Percentiles rank a stretch among this genome's conserved stretches.
Conservation (phyloP, 768 basidiomycete species). For the Podaxis pistillaris region DNA sequence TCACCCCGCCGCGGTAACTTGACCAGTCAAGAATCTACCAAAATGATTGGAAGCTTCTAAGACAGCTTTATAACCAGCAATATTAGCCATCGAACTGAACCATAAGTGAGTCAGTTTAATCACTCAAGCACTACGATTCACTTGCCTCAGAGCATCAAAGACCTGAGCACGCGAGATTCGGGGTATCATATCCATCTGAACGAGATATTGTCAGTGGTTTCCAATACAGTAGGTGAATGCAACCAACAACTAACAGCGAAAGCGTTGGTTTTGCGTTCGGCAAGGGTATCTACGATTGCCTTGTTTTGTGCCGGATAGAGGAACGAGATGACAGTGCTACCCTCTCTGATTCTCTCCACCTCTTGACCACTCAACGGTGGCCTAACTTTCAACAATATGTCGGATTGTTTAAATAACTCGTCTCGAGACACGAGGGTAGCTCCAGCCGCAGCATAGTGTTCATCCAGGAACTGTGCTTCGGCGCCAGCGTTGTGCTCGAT, state of each 20-base stretch:
- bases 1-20: constrained; percentile 88
- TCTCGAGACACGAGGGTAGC: constrained; percentile 74
- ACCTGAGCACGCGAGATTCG: constrained; percentile 89
- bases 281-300: constrained; percentile 64
- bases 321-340: constrained; percentile 81
- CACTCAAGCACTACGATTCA: constrained; percentile 7
- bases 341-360: constrained; percentile 59
- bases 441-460: constrained; percentile 75
- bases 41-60: constrained; percentile 89
- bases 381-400: constrained; percentile 86
- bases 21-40: constrained; percentile 86
- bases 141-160: constrained; percentile 82
- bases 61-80: constrained; percentile 91
- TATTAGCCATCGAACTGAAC: constrained; percentile 87
- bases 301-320: constrained; percentile 84
- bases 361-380: constrained; percentile 69
- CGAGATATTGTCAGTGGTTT: not conserved
- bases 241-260: constrained; percentile 52
- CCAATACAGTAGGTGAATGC: not conserved
- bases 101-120: constrained; percentile 3
- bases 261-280: constrained; percentile 63
- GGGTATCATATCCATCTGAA: constrained; percentile 85
- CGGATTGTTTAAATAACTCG: constrained; percentile 63
- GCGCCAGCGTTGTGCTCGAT: constrained; percentile 72
- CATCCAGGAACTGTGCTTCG: constrained; percentile 77